Evolutionary conservation across 2,329 filamentous ascomycete species (phyloP).

Genomic region (Tolypocladium sp.): DNA sequence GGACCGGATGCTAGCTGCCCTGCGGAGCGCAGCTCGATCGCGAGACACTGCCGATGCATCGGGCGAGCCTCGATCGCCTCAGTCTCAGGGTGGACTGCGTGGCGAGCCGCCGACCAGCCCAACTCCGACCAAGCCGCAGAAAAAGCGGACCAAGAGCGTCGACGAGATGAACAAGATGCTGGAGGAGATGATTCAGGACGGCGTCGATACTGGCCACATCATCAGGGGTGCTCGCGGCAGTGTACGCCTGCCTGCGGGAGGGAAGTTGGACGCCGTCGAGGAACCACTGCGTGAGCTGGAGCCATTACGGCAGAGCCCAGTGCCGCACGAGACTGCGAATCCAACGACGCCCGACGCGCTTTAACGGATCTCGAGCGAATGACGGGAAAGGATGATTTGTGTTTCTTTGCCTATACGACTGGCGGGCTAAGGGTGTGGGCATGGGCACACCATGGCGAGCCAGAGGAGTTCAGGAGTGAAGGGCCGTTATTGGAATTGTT

Average conservation of each 20-base stretch:
- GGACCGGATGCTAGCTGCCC: constrained; percentile 81
- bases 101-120: constrained; percentile 7
- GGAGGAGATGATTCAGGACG: constrained; percentile 92
- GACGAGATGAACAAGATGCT: constrained; percentile 91
- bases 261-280: constrained; percentile 26
- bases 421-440: background rate
- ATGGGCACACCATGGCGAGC: background rate
- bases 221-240: constrained; percentile 59
- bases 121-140: constrained; percentile 21
- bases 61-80: constrained; percentile 21
- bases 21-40: constrained; percentile 77
- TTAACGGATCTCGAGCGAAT: constrained; percentile 3
- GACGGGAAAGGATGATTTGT: background rate
- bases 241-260: constrained; percentile 46
- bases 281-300: constrained; percentile 27
- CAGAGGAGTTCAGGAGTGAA: constrained; percentile 8
- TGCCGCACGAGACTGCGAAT: constrained; percentile 11
- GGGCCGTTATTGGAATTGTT: constrained; percentile 4
- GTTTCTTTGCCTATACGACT: background rate
- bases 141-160: constrained; percentile 57
- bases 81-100: constrained; percentile 7
- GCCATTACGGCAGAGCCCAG: constrained; percentile 28
- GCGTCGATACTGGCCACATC: constrained; percentile 67
- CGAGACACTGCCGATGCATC: constrained; percentile 66
- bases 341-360: constrained; percentile 17